phyloP scores from a whole-genome alignment of 768 basidiomycete species.

The Boletus vermiculosoides region DNA sequence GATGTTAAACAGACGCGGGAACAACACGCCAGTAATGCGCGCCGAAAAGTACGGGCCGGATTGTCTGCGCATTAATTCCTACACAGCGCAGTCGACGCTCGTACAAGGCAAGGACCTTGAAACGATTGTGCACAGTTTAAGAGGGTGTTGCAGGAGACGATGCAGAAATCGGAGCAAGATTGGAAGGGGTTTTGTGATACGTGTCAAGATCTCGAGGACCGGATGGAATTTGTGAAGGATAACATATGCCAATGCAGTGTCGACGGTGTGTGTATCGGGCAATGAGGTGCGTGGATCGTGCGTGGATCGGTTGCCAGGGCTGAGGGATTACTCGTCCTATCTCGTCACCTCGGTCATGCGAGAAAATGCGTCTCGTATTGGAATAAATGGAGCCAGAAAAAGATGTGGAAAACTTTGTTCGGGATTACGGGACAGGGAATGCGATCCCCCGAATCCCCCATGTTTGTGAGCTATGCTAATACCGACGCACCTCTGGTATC shows the following conservation, averaged over 20 bases:
- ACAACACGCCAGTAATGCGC: slow-evolving; percentile 79
- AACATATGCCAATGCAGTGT: slow-evolving; percentile 95
- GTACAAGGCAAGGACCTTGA: slow-evolving; percentile 94
- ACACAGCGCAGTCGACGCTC: slow-evolving; percentile 86
- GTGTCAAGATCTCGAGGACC: slow-evolving; percentile 93
- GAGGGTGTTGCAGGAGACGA: slow-evolving; percentile 73
- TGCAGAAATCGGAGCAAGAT: slow-evolving; percentile 83
- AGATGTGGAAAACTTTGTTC: slow-evolving; percentile 89
- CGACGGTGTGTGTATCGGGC: slow-evolving; percentile 90
- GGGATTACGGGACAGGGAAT: slow-evolving; percentile 83
- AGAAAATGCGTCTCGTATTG: slow-evolving; percentile 78
- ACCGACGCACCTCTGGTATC: slow-evolving; percentile 63
- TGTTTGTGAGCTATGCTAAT: slow-evolving; percentile 79
- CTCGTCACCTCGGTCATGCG: slow-evolving; percentile 68
- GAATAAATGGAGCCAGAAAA: slow-evolving; percentile 86
- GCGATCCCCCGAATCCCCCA: slow-evolving; percentile 85
- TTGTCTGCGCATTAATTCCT: slow-evolving; percentile 90
- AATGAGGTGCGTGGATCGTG: slow-evolving; percentile 73
- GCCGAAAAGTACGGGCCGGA: slow-evolving; percentile 93
- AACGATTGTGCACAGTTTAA: slow-evolving; percentile 88
- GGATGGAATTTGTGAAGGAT: slow-evolving; percentile 93
- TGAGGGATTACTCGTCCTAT: neutral
- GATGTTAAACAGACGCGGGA: slow-evolving; percentile 88
- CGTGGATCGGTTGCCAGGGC: neutral
- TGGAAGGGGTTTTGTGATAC: slow-evolving; percentile 96